phyloP scores from a whole-genome alignment of 2,329 filamentous ascomycete genomes.

The Fusarium napiforme region DNA sequence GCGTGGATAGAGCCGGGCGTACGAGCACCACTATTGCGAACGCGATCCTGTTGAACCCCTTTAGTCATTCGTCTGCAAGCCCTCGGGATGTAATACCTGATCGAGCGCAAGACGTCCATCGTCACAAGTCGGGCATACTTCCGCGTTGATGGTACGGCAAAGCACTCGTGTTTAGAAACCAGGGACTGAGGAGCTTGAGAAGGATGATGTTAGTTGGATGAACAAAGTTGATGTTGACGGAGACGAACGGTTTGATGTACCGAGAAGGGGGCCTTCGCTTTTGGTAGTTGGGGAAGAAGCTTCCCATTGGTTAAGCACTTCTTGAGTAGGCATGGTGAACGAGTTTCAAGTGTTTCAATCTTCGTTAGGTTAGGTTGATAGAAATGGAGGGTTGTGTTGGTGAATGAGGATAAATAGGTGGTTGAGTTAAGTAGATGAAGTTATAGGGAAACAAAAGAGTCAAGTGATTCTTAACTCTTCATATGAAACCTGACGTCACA shows the following conservation, averaged over 20 bases:
- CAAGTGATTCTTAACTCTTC: not conserved
- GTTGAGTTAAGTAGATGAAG: not conserved
- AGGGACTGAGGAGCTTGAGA: constrained; percentile 38
- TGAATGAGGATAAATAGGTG: not conserved
- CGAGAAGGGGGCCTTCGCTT: constrained; percentile 37
- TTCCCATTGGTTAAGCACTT: constrained; percentile 36
- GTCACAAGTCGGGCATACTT: not conserved
- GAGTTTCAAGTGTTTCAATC: not conserved
- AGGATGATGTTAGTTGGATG: not conserved
- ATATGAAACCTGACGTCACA: constrained; percentile 13
- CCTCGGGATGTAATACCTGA: constrained; percentile 4
- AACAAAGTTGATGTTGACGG: rapidly evolving
- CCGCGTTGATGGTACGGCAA: constrained; percentile 32
- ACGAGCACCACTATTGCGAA: constrained; percentile 40
- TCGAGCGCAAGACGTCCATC: constrained; percentile 13
- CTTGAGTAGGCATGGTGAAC: constrained; percentile 33
- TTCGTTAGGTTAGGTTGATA: not conserved
- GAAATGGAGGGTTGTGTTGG: not conserved
- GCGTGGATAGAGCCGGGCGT: constrained; percentile 41
- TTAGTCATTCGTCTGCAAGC: not conserved
- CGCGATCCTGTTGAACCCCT: constrained; percentile 26
- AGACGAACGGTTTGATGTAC: constrained; percentile 15
- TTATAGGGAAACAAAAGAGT: not conserved
- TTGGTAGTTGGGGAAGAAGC: constrained; percentile 22
- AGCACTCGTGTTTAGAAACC: constrained; percentile 42